Evolutionary conservation across 257 asterid species (phyloP), one percentile per base, ranked within the genome.

Genomic region (Eustoma russellianum): DNA sequence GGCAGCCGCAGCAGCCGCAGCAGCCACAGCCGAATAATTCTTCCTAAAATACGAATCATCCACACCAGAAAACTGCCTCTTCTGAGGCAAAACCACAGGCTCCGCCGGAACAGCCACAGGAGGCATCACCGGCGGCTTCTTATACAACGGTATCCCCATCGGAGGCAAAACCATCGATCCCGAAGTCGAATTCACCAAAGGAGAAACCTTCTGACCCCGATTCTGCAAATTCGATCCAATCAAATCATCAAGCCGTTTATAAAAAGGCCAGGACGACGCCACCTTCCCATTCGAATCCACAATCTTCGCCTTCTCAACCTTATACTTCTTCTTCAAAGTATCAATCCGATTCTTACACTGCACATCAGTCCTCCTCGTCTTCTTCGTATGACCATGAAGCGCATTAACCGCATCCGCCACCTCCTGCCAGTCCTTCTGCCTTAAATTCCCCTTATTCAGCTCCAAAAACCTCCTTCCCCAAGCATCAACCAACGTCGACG

Each of bases 311-410:
- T 74, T 86, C 77, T 89, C 95, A 19, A 60, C 50, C 76, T 89
- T 89, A 44, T 83, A 86, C 84, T 81, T 89, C 74, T 86, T 89
- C 78, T 89, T 89, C 55, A 89, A 69, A n/a, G 94, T 89, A 70
- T 89, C 97, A 55, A 89, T 89, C 79, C 94, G 85, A 53, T 89
- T 81, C 71, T 89, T 89, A 52, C 97, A 86, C 79, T 86, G 95
- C 5, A 86, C 80, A 48, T 89, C 94, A 17, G 88, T 80, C 6
- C 92, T 80, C 14, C 59, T 77, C 3, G 83, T 77, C 76, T 80
- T 85, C 73, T 67, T 69, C 6, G 85, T 77, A 47, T 71, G 89
- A 2, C 92, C 95, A 50, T 88, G 97, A 3, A 52, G 75, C 0
- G 66, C 57, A 59, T 83, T 89, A 0, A 89, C 95, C 41, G 78